These are phyloP conservation scores for Echites panduratus DNA, from an alignment of 257 asterid genomes.

Conservation along the genomic window DNA sequence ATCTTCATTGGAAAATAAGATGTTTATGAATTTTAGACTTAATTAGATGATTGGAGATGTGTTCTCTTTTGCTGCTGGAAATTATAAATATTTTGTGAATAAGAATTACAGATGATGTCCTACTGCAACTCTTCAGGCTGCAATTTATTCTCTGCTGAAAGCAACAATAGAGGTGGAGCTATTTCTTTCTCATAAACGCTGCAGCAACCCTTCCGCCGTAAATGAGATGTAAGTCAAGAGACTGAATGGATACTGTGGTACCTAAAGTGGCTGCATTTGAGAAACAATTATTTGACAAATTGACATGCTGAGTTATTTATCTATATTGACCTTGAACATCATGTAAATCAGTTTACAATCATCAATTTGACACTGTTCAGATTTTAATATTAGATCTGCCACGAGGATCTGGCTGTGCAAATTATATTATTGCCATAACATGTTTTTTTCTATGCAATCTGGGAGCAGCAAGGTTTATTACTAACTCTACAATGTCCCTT, in stretches of 20 bases:
- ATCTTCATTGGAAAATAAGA: not conserved
- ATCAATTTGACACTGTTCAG: not conserved
- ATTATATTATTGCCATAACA: not conserved
- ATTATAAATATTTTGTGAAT: not conserved
- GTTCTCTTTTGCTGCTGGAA: not conserved
- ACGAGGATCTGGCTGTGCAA: not conserved
- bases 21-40: not conserved
- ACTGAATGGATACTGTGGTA: constrained; percentile 8
- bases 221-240: constrained; percentile 49
- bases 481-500: constrained; percentile 6
- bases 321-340: not conserved
- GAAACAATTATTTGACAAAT: not conserved
- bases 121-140: constrained; percentile 40
- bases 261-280: not conserved
- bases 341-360: not conserved
- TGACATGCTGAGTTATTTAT: not conserved
- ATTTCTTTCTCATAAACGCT: constrained; percentile 67
- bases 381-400: not conserved
- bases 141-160: constrained; percentile 59
- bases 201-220: constrained; percentile 54
- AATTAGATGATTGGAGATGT: not conserved
- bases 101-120: not conserved
- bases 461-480: not conserved
- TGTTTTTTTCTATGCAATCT: not conserved
- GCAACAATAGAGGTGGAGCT: constrained; percentile 63